phyloP scores from a whole-genome alignment of 345 rosid genomes.

The Rhizophora apiculata region DNA sequence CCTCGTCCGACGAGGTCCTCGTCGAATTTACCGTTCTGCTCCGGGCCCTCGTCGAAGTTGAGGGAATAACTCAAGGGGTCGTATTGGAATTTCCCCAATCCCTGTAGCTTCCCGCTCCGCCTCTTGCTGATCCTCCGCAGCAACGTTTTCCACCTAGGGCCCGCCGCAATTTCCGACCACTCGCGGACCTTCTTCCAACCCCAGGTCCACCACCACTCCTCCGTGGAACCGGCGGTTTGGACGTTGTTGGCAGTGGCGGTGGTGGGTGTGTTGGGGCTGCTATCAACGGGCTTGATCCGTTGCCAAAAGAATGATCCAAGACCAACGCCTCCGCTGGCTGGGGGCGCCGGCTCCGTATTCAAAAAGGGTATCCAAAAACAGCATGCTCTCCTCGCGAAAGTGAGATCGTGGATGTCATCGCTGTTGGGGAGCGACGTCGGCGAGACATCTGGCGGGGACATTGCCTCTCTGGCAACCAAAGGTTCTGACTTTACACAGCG shows the following conservation, averaged over 20 bases:
- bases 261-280: background rate
- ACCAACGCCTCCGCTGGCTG: too few species aligned
- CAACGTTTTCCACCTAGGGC: slow-evolving; percentile 53
- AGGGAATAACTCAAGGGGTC: background rate
- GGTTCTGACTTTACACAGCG: background rate
- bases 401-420: slow-evolving; percentile 34
- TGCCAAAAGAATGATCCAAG: slow-evolving; percentile 47
- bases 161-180: slow-evolving; percentile 51
- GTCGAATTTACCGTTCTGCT: background rate
- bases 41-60: background rate
- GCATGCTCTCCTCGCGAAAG: slow-evolving; percentile 36
- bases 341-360: background rate
- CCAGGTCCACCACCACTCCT: slow-evolving; percentile 37
- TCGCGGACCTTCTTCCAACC: slow-evolving; percentile 50
- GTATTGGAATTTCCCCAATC: background rate
- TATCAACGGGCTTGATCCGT: slow-evolving; percentile 32
- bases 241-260: background rate
- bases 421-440: slow-evolving; percentile 12
- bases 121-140: slow-evolving; percentile 29
- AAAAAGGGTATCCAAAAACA: slow-evolving; percentile 40
- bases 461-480: slow-evolving; percentile 1
- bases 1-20: slow-evolving; percentile 31
- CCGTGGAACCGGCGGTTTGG: too few species aligned
- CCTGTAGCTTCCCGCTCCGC: background rate
- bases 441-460: slow-evolving; percentile 24